A percentile compares a stretch with the other conserved stretches of the same genome.
Evolutionary conservation across 2,329 filamentous ascomycete species (phyloP).

Genomic region (Cercospora sojina): DNA sequence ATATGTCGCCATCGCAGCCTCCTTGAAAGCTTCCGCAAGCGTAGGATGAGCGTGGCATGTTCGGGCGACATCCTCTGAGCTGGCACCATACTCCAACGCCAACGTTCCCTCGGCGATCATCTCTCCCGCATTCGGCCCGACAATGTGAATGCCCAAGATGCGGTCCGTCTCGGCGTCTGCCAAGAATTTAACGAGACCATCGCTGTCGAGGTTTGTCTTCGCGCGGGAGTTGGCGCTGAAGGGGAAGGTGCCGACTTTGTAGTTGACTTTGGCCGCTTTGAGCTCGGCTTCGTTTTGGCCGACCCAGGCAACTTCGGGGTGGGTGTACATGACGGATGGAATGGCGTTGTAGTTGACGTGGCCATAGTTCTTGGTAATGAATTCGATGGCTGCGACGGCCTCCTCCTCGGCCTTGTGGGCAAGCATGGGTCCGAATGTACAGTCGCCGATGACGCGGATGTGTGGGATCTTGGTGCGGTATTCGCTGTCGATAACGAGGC

Average conservation of each 20-base stretch:
- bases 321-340: constrained; percentile 98
- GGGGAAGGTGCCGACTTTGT: constrained; percentile 90
- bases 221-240: constrained; percentile 98
- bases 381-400: constrained; percentile 90
- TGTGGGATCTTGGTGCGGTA: constrained; percentile 97
- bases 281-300: constrained; percentile 96
- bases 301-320: constrained; percentile 98
- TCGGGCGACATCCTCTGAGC: constrained; percentile 88
- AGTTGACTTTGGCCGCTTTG: constrained; percentile 84
- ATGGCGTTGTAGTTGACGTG: constrained; percentile 99
- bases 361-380: constrained; percentile 95
- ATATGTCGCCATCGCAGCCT: constrained; percentile 97
- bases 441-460: constrained; percentile 94
- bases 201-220: constrained; percentile 96
- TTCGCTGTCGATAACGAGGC: constrained; percentile 95
- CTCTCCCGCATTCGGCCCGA: constrained; percentile 93
- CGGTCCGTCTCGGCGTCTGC: constrained; percentile 95
- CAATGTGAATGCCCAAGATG: constrained; percentile 92
- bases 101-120: constrained; percentile 98
- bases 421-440: constrained; percentile 92
- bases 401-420: constrained; percentile 99
- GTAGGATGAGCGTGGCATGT: constrained; percentile 97
- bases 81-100: constrained; percentile 94
- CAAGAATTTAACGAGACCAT: constrained; percentile 96
- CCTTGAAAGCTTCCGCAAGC: constrained; percentile 96